Evolutionary conservation across 2,329 filamentous ascomycete genomes (phyloP), one percentile per base, ranked within the genome.

Genomic region (Fusarium chuoi): DNA sequence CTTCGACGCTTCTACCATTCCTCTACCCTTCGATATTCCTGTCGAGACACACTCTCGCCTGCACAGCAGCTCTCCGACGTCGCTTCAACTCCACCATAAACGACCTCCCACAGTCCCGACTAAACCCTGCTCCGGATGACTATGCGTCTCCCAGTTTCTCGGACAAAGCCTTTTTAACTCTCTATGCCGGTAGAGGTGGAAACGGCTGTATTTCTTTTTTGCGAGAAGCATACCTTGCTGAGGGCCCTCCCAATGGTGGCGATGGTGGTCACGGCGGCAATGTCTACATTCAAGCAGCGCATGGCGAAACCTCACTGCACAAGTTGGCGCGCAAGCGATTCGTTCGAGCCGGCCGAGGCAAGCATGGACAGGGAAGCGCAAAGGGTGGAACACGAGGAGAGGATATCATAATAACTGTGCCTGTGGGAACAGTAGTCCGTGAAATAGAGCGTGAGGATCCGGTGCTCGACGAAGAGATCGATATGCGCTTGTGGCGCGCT

Each of bases 181-280:
- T 98, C 7, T 89, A 93, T 76, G 93, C 95, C 24, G 96, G 96
- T 14, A 84, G 87, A 5, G 96, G 96, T 33, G 96, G 96, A 14
- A 92, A 96, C 79, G 96, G 96, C 72, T 99, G 96, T 80, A 94
- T 98, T 57, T 96, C 96, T 1, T 99, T 98, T 81, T 85, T 97
- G 48, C 92, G 96, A 26, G 96, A 99, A 78, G 96, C 96, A 72
- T 98, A 93, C 82, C 87, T 98, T 36, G 90, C 92, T 49, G 92
- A 97, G 73, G 96, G 96, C 0, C 96, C 96, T 17, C 90, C 96
- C 15, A 98, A 99, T 82, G 96, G 96, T 55, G 96, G 96, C 68
- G 95, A 99, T 80, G 96, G 96, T 46, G 96, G 96, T 9, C 93
- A 91, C 63, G 96, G 96, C 70, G 96, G 96, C 44, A 97, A 93